Base-by-base conservation (phyloP, 441 rosid species). In the California macrophylla region DNA sequence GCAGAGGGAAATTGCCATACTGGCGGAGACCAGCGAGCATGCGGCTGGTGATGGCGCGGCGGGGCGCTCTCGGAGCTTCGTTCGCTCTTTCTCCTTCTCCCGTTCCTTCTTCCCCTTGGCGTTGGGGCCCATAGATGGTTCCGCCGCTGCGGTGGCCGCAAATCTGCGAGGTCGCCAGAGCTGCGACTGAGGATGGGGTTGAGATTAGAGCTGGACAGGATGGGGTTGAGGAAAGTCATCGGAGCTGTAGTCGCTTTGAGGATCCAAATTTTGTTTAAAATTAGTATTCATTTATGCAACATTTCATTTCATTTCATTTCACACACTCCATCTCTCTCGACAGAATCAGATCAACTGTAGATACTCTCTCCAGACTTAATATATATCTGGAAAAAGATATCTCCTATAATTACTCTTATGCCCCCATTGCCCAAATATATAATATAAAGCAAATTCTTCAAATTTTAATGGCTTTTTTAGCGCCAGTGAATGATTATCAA, bases 121-220 rank as follows among this genome's bases (percentile, higher is more conserved):
- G 47, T 72, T 50, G 32, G 77, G 73, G 62, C 65, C 72, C 12
- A 76, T 74, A 0, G 84, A 71, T 16, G 87, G 72, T 20, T 65
- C 75, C 6, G 81, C 75, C 10, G 86, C 79, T 61, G 90, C 88
- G 0, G 90, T 76, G 4, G 87, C 95, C 15, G 93, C 98, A 81
- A 92, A 90, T 30, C 98, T 97, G 7, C 97, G 96, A 0, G 92
- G 96, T 0, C 96, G 91, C 5, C 98, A 91, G 26, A 87, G 75
- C 60, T 85, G 91, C 6, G 85, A 56, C 10, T 56, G 62, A 56
- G 62, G 80, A 68, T 1, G 71, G 79, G 30, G 72, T 66, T 16
- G 34, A 30, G 34, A 30, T 30, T 30, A 6, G 34, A 30, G 50
- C 16, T 12, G 3, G 66, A 76, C 18, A 69, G 77, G 29, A 77